Base-by-base conservation (phyloP, 2,329 filamentous ascomycete genomes). In the Chaetothyriales sp. region DNA sequence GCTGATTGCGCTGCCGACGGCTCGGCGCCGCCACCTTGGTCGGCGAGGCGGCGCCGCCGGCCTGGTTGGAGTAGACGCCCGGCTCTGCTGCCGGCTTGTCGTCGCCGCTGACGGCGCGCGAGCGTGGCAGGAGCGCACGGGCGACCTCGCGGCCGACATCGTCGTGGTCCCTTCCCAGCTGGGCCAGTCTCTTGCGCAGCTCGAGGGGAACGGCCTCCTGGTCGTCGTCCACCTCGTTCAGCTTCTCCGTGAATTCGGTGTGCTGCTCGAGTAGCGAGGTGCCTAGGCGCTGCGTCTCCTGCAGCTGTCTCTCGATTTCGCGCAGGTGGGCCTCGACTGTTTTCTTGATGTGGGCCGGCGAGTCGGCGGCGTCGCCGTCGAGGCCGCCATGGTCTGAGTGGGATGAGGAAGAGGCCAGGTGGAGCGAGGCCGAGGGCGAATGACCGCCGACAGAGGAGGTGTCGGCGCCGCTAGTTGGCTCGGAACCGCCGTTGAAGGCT, bases 121-220 rank as follows among this genome's bases (percentile, higher is more conserved):
- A 74, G 66, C 89, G 89, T 60, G 92, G 92, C 54, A 97, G 71
- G 65, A 95, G 90, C 2, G 87, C 89, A 58, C 90, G 79, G 44
- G 90, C 88, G 47, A 86, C 92, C 66, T 97, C 90, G 56, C 85
- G 78, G 10, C 89, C 89, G 46, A 97, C 83, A 64, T 95, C 89
- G 66, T 94, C 90, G 71, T 94, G 97, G 64, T 98, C 92, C 67
- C 81, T 86, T 67, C 98, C 92, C 54, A 98, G 81, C 57, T 94
- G 89, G 13, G 81, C 76, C 50, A 98, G 77, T 69, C 86, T 89
- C 62, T 84, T 78, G 54, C 85, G 86, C 62, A 98, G 72, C 59
- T 95, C 89, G 33, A 40, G 33, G 2, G 86, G 81, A 0, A 83
- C 83, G 49, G 97, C 80, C 56, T 95, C 85, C 20, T 80, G 80